A percentile compares a stretch with the other conserved stretches of the same genome.
These are phyloP conservation scores for Sporothrix dimorphospora DNA, from an alignment of 2,329 filamentous ascomycete species.

Conservation along the genomic window DNA sequence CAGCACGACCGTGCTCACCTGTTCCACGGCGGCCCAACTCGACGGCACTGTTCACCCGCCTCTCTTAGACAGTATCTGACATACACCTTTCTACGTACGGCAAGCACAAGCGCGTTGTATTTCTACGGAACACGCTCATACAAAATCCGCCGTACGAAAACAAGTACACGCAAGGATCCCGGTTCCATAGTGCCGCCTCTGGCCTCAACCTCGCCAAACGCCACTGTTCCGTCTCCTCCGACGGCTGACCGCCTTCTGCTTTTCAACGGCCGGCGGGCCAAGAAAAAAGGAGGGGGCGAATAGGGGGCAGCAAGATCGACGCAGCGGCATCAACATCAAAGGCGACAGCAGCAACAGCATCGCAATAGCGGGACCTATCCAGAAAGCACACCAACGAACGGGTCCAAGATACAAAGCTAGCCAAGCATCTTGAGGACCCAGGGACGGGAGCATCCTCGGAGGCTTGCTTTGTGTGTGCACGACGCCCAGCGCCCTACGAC, in stretches of 20 bases:
- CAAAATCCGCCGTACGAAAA: not conserved
- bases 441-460: not conserved
- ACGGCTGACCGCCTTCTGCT: constrained; percentile 24
- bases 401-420: not conserved
- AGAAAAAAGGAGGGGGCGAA: not conserved
- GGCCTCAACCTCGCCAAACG: not conserved
- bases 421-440: not conserved
- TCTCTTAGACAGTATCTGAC: not conserved
- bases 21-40: not conserved
- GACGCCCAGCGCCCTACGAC: not conserved
- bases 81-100: not conserved
- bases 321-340: not conserved
- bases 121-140: not conserved
- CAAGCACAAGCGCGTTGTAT: not conserved
- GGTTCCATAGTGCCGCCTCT: not conserved
- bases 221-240: constrained; percentile 10
- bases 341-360: not conserved
- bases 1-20: not conserved
- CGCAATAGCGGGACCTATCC: not conserved
- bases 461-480: not conserved
- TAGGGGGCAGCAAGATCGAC: constrained; percentile 7
- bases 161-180: constrained; percentile 7
- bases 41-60: not conserved
- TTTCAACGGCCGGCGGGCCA: not conserved
- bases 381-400: not conserved